phyloP scores from a whole-genome alignment of 257 asterid genomes.

The Solanum bulbocastanum region DNA sequence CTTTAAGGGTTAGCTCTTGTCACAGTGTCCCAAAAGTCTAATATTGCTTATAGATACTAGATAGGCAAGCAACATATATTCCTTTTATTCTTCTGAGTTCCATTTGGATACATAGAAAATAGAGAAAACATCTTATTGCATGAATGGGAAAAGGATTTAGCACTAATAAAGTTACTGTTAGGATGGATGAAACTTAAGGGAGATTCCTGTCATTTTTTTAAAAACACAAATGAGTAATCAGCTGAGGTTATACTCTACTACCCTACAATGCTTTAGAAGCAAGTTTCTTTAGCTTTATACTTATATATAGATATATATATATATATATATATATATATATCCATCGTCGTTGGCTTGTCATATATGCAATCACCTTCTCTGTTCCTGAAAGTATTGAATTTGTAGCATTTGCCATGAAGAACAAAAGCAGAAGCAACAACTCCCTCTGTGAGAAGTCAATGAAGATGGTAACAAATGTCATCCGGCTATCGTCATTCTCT shows the following conservation, averaged over 20 bases:
- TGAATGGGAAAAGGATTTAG: neutral
- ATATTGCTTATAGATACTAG: neutral
- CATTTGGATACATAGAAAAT: neutral
- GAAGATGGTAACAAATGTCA: conserved; percentile 2
- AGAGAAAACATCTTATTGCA: neutral
- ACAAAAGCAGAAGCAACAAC: conserved; percentile 1
- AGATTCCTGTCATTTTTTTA: neutral
- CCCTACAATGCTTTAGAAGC: neutral
- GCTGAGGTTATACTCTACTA: neutral
- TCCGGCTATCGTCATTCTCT: conserved; percentile 6
- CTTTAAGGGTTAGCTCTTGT: neutral
- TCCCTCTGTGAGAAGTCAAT: conserved; percentile 7
- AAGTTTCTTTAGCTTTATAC: neutral
- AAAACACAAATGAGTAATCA: neutral
- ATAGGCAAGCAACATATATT: neutral
- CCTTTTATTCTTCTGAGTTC: neutral
- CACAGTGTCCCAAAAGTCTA: neutral
- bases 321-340: conserved; percentile 1
- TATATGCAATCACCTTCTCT: neutral
- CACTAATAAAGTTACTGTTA: neutral
- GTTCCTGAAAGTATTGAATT: neutral
- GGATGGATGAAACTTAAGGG: neutral
- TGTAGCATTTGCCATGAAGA: conserved; percentile 1
- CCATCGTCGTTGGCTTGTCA: neutral
- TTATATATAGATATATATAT: neutral